Conservation (phyloP, 768 basidiomycete species). For the Hemileccinum rubropunctum region DNA sequence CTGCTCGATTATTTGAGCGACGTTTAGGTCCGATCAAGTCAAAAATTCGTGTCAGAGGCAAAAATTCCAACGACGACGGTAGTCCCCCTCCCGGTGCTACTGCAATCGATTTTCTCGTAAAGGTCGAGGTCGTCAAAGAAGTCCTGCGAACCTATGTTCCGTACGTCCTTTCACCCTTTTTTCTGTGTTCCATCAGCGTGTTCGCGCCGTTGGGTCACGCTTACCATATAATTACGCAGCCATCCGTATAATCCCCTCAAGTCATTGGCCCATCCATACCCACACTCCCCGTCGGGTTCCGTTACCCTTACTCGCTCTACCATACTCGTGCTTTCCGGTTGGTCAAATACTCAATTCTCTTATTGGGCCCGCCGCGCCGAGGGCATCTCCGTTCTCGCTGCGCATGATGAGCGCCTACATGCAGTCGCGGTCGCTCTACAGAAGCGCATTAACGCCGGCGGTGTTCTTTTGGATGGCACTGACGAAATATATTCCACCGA, state of each 20-base stretch:
- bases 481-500: constrained; percentile 26
- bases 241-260: constrained; percentile 54
- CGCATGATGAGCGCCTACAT: constrained; percentile 39
- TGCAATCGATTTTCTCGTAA: constrained; percentile 51
- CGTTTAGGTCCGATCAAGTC: constrained; percentile 40
- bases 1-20: constrained; percentile 45
- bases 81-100: constrained; percentile 35
- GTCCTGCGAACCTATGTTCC: constrained; percentile 47
- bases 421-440: constrained; percentile 42
- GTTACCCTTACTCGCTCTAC: constrained; percentile 48
- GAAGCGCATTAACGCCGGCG: constrained; percentile 36
- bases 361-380: constrained; percentile 54
- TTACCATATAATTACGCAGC: constrained; percentile 33
- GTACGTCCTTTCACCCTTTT: constrained; percentile 31
- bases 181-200: constrained; percentile 6
- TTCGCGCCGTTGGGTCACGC: constrained; percentile 11
- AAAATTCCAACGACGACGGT: constrained; percentile 28
- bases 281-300: constrained; percentile 38
- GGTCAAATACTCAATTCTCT: constrained; percentile 54
- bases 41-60: constrained; percentile 32
- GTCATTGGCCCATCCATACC: constrained; percentile 41
- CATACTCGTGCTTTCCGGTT: constrained; percentile 47
- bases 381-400: constrained; percentile 45
- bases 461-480: constrained; percentile 28
- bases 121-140: constrained; percentile 52